Percentiles rank a stretch among this genome's conserved stretches.
phyloP scores from a whole-genome alignment of 2,329 filamentous ascomycete species.

The Torrubiella hemipterigena region DNA sequence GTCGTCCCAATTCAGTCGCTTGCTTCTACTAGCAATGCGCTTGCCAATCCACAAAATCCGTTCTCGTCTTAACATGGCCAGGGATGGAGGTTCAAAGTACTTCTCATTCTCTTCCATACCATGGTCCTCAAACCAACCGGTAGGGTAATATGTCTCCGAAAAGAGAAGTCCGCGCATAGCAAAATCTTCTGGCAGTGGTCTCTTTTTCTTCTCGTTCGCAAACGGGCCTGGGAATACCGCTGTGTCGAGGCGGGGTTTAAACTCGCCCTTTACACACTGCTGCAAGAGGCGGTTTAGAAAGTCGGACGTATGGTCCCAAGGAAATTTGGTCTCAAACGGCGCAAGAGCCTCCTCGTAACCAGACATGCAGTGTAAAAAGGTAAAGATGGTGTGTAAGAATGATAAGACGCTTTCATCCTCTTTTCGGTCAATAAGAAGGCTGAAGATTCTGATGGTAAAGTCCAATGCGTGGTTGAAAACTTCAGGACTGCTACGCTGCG shows the following conservation, averaged over 20 bases:
- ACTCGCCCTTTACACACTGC: conserved; percentile 9
- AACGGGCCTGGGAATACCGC: conserved; percentile 34
- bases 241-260: conserved; percentile 23
- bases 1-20: conserved; percentile 35
- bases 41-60: conserved; percentile 47
- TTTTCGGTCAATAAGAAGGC: conserved; percentile 35
- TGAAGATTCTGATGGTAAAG: conserved; percentile 32
- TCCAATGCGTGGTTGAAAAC: neutral
- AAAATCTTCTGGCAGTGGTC: conserved; percentile 59
- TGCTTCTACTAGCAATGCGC: conserved; percentile 27
- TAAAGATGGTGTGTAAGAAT: conserved; percentile 49
- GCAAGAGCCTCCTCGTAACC: conserved; percentile 27
- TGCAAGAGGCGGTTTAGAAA: conserved; percentile 24
- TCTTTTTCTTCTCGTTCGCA: conserved; percentile 24
- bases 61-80: conserved; percentile 42
- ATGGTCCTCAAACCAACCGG: conserved; percentile 43
- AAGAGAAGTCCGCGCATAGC: conserved; percentile 52
- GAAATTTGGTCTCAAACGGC: conserved; percentile 30
- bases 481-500: no score
- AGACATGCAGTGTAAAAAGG: conserved; percentile 41
- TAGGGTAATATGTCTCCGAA: conserved; percentile 44
- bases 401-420: conserved; percentile 48
- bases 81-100: conserved; percentile 48
- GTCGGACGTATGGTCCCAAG: conserved; percentile 35
- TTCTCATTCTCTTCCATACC: conserved; percentile 57